Base-by-base conservation (phyloP, 2,329 filamentous ascomycete genomes). In the Emericellopsis atlantica region DNA sequence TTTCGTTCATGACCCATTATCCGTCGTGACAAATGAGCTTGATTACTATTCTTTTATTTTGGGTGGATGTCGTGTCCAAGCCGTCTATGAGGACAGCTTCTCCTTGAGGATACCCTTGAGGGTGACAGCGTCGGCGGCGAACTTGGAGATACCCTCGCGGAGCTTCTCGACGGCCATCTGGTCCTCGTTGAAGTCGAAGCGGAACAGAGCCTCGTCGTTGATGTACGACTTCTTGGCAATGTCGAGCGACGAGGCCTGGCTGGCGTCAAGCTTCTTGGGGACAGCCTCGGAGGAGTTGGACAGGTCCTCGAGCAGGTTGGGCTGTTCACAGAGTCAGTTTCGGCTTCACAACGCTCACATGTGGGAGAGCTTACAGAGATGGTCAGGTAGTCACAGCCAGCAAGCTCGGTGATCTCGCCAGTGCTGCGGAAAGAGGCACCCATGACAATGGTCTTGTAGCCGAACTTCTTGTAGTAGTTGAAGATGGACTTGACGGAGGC, bases 381-480 rank as follows among this genome's bases (percentile, higher is more conserved):
- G 63, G 92, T 98, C 57, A 98, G 75, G 76, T 98, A 98, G 69
- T 98, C 92, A 64, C 89, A 95, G 60, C 92, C 92, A 61, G 90
- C 90, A 47, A 98, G 79, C 76, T 98, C 92, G 37, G 87, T 96
- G 67, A 98, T 94, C 74, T 98, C 92, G 58, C 92, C 92, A 48
- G 72, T 72, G 74, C 84, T 96, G 64, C 92, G 81, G 87, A 98
- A 98, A 33, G 89, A 95, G 53, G 92, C 92, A 60, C 92, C 92
- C 92, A 98, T 98, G 69, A 98, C 92, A 56, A 96, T 95, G 65
- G 92, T 98, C 57, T 94, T 95, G 82, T 98, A 95, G 65, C 84
- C 87, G 66, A 72, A 86, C 78, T 96, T 96, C 86, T 98, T 98
- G 84, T 98, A 98, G 85, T 98, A 98, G 79, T 98, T 92, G 81